A percentile compares a stretch with the other conserved stretches of the same genome.
Conservation (phyloP, 2,329 filamentous ascomycete genomes). For the Fusarium staphyleae region DNA sequence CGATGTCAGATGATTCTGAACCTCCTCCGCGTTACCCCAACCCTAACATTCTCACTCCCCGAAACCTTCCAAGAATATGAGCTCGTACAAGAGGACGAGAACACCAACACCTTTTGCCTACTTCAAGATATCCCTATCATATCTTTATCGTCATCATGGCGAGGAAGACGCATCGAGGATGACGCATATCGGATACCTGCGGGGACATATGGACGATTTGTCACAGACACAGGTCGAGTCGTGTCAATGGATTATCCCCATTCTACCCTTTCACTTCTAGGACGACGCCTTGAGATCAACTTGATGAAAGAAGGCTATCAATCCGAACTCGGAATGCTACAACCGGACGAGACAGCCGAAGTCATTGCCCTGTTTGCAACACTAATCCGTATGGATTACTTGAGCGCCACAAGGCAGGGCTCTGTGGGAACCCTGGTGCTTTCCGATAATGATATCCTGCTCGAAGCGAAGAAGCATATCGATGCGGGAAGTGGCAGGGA, state of each 20-base stretch:
- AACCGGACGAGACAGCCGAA: conserved; percentile 71
- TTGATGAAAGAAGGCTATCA: conserved; percentile 63
- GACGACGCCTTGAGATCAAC: conserved; percentile 75
- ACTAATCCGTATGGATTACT: conserved; percentile 63
- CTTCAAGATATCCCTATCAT: conserved; percentile 70
- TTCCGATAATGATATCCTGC: conserved; percentile 55
- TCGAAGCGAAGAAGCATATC: conserved; percentile 62
- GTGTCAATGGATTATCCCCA: conserved; percentile 81
- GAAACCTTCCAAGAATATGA: conserved; percentile 75
- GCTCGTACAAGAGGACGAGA: conserved; percentile 84
- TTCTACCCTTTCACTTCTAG: conserved; percentile 80
- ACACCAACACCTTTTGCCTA: conserved; percentile 79
- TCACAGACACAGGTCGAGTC: conserved; percentile 78
- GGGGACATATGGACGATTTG: conserved; percentile 73
- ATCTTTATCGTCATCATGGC: conserved; percentile 53
- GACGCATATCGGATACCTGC: conserved; percentile 68
- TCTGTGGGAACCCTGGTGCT: conserved; percentile 44
- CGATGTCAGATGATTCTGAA: conserved; percentile 62
- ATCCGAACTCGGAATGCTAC: conserved; percentile 60
- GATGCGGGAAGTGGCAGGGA: conserved; percentile 65
- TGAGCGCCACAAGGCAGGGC: conserved; percentile 45
- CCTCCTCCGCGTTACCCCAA: conserved; percentile 73
- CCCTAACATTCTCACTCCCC: conserved; percentile 80
- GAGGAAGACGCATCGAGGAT: conserved; percentile 53
- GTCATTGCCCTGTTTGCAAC: conserved; percentile 77